phyloP scores from a whole-genome alignment of 75 land plant genomes.

The Selaginella moellendorffii region DNA sequence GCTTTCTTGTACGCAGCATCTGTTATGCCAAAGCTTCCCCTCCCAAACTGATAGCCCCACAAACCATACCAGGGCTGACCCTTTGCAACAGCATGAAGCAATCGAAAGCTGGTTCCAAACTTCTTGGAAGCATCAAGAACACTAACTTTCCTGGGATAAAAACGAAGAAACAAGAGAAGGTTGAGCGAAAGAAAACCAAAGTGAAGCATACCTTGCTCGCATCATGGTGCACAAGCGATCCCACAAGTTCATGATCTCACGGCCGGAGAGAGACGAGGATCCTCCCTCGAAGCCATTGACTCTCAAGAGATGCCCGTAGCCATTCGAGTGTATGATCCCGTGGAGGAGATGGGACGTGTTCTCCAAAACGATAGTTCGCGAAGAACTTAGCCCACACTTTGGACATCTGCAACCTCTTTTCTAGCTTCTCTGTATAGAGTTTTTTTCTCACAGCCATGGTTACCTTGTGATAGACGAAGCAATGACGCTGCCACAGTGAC shows the following conservation, averaged over 20 bases:
- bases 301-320: slow-evolving; percentile 68
- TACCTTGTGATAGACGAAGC: slow-evolving; percentile 26
- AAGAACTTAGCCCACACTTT: slow-evolving; percentile 15
- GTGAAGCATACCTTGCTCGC: slow-evolving; percentile 29
- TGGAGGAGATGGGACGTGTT: slow-evolving; percentile 57
- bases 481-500: not conserved
- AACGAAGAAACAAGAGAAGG: not conserved
- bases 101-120: slow-evolving; percentile 36
- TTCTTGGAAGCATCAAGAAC: slow-evolving; percentile 63
- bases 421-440: slow-evolving; percentile 13
- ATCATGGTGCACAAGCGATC: slow-evolving; percentile 66
- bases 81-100: slow-evolving; percentile 57
- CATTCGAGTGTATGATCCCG: slow-evolving; percentile 81
- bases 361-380: slow-evolving; percentile 28
- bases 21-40: slow-evolving; percentile 70
- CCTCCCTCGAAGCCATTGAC: slow-evolving; percentile 75
- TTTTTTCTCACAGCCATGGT: slow-evolving; percentile 9
- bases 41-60: slow-evolving; percentile 74
- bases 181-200: not conserved
- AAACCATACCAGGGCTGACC: slow-evolving; percentile 72
- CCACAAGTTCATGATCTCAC: slow-evolving; percentile 83
- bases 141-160: slow-evolving; percentile 42
- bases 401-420: slow-evolving; percentile 11
- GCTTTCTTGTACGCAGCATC: slow-evolving; percentile 39
- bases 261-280: slow-evolving; percentile 41